Evolutionary conservation across 768 basidiomycete species (phyloP).

Genomic region (Boletus huronensis): DNA sequence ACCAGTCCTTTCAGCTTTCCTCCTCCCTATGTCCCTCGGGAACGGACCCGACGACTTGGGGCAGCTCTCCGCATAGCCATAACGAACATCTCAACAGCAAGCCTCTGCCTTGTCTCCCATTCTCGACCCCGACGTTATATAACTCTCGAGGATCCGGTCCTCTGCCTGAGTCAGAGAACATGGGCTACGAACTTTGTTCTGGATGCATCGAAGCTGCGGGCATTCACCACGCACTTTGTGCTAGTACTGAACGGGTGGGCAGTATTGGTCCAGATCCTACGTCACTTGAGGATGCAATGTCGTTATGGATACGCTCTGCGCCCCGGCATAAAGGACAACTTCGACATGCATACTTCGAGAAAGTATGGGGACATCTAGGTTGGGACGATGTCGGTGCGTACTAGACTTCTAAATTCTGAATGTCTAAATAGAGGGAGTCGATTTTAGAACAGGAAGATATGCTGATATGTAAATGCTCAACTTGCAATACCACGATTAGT

Average conservation of each 20-base stretch:
- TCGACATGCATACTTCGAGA: constrained; percentile 84
- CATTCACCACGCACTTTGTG: constrained; percentile 70
- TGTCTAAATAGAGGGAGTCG: constrained; percentile 1
- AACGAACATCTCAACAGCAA: constrained; percentile 32
- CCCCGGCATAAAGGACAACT: constrained; percentile 71
- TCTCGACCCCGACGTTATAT: constrained; percentile 19
- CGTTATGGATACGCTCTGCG: constrained; percentile 63
- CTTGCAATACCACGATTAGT: constrained; percentile 62
- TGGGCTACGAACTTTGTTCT: constrained; percentile 83
- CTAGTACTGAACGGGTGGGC: constrained; percentile 34
- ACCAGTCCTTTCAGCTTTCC: constrained; percentile 24
- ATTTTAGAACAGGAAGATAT: constrained; percentile 70
- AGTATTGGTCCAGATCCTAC: constrained; percentile 36
- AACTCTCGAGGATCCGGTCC: constrained; percentile 1
- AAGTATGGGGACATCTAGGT: constrained; percentile 75
- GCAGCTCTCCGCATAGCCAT: constrained; percentile 10
- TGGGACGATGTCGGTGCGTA: constrained; percentile 88
- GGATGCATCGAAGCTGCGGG: constrained; percentile 77
- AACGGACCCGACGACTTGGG: constrained; percentile 16
- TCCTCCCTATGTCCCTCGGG: constrained; percentile 18
- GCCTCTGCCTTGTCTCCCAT: constrained; percentile 45
- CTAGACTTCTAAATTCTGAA: not conserved
- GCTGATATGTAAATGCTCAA: constrained; percentile 66
- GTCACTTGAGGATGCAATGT: constrained; percentile 52
- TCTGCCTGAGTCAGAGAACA: constrained; percentile 5